Percentiles rank a stretch among this genome's conserved stretches.
phyloP scores from a whole-genome alignment of 139 green algal genomes.

The Raphidocelis subcapitata region DNA sequence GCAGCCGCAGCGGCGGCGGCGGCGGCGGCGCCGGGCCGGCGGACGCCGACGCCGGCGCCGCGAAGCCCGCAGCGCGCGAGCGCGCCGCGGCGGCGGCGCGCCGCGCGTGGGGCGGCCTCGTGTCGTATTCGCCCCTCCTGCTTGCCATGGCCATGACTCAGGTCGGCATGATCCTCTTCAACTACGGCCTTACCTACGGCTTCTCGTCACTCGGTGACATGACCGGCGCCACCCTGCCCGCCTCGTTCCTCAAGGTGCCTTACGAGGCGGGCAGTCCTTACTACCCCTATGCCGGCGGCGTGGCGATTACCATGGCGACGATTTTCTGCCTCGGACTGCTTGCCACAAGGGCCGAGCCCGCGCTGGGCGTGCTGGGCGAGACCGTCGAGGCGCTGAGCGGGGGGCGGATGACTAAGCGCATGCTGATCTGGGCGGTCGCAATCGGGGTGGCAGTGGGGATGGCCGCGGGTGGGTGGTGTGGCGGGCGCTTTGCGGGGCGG shows the following conservation, averaged over 20 bases:
- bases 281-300: not conserved
- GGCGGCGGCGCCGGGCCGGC: too few relatives aligned
- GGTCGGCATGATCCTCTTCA: constrained; percentile 55
- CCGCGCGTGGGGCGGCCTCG: too few relatives aligned
- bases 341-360: constrained; percentile 47
- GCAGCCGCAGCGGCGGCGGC: too few relatives aligned
- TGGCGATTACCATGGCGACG: constrained; percentile 7
- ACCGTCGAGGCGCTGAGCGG: constrained; percentile 46
- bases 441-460: constrained; percentile 38
- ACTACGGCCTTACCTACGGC: constrained; percentile 47
- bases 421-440: constrained; percentile 47
- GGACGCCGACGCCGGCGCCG: too few relatives aligned
- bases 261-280: not conserved
- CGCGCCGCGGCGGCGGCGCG: too few relatives aligned
- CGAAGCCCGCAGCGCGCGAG: too few relatives aligned
- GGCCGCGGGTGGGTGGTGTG: constrained; percentile 19
- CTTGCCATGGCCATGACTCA: constrained; percentile 31
- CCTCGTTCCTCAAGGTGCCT: constrained; percentile 22
- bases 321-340: constrained; percentile 39
- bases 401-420: constrained; percentile 37
- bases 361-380: constrained; percentile 47
- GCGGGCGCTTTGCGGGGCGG: not conserved
- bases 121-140: too few relatives aligned
- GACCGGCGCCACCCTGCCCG: constrained; percentile 36
- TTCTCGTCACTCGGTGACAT: constrained; percentile 43